These are phyloP conservation scores for Ecytonucleospora hepatopenaei DNA, from an alignment of 371 early-diverging fungal species.

Conservation along the genomic window DNA sequence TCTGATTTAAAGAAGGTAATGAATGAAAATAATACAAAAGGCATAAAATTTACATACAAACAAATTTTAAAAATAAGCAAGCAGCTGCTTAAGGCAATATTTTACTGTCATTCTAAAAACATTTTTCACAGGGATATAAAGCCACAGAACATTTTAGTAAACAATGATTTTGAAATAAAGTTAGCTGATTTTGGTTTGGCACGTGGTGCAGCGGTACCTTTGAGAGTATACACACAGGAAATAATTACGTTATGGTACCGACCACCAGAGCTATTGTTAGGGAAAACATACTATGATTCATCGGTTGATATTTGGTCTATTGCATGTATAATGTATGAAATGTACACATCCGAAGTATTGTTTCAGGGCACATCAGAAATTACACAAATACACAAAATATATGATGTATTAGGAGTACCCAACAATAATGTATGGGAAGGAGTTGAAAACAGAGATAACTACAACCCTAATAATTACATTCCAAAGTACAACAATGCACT, in stretches of 20 bases:
- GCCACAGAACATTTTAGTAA: conserved; percentile 62
- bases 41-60: conserved; percentile 5
- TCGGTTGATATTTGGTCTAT: conserved; percentile 84
- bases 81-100: conserved; percentile 88
- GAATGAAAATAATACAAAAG: conserved; percentile 63
- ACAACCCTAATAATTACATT: conserved; percentile 41
- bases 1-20: conserved; percentile 85
- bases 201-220: conserved; percentile 46
- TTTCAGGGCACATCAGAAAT: conserved; percentile 96
- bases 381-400: conserved; percentile 96
- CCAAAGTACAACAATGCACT: conserved; percentile 52
- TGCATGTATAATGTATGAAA: conserved; percentile 96
- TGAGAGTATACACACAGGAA: conserved; percentile 51
- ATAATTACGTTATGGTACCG: conserved; percentile 57
- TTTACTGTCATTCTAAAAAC: conserved; percentile 87
- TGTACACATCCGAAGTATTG: conserved; percentile 79
- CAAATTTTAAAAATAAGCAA: conserved; percentile 57
- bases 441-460: conserved; percentile 69
- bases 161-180: conserved; percentile 42
- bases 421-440: conserved; percentile 82
- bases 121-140: conserved; percentile 84
- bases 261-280: conserved; percentile 55
- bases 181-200: conserved; percentile 57
- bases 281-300: conserved; percentile 50
- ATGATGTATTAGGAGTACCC: conserved; percentile 93